These are phyloP conservation scores for Gnetum montanum DNA, from an alignment of 75 land plant species.

Conservation along the genomic window DNA sequence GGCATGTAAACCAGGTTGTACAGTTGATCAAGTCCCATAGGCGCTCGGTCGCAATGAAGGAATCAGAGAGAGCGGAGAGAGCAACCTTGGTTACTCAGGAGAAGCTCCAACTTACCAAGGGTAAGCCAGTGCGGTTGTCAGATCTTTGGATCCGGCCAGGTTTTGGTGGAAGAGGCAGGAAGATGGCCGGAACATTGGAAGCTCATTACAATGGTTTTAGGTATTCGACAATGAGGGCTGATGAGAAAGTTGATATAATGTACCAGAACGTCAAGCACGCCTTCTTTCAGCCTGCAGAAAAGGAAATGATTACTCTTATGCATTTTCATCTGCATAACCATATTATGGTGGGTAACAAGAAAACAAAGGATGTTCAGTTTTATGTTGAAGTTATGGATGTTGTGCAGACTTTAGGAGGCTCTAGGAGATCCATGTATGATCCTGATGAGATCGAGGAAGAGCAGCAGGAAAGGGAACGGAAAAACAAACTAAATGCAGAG, in stretches of 20 bases:
- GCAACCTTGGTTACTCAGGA: conserved; percentile 93
- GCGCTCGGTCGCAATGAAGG: conserved; percentile 66
- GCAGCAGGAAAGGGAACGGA: conserved; percentile 81
- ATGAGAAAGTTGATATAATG: conserved; percentile 79
- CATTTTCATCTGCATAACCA: conserved; percentile 88
- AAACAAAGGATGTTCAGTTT: conserved; percentile 89
- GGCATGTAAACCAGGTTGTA: conserved; percentile 80
- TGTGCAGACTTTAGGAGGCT: conserved; percentile 83
- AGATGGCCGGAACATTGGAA: conserved; percentile 67
- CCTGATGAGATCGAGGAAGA: conserved; percentile 96
- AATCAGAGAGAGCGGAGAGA: conserved; percentile 93
- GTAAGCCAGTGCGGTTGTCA: conserved; percentile 57
- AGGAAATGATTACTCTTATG: conserved; percentile 85
- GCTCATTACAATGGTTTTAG: conserved; percentile 79
- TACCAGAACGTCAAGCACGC: conserved; percentile 87
- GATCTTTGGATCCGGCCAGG: conserved; percentile 86
- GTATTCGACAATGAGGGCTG: conserved; percentile 69
- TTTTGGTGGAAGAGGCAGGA: conserved; percentile 77
- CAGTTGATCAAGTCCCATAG: conserved; percentile 77
- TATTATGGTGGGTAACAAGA: conserved; percentile 97
- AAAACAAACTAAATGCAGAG: conserved; percentile 78
- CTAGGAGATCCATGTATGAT: conserved; percentile 70
- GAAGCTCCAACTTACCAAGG: conserved; percentile 62
- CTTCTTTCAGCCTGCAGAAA: conserved; percentile 93
- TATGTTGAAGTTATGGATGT: conserved; percentile 84